Conservation (phyloP, 2,329 filamentous ascomycete genomes). For the Pestalotiopsis sp. region DNA sequence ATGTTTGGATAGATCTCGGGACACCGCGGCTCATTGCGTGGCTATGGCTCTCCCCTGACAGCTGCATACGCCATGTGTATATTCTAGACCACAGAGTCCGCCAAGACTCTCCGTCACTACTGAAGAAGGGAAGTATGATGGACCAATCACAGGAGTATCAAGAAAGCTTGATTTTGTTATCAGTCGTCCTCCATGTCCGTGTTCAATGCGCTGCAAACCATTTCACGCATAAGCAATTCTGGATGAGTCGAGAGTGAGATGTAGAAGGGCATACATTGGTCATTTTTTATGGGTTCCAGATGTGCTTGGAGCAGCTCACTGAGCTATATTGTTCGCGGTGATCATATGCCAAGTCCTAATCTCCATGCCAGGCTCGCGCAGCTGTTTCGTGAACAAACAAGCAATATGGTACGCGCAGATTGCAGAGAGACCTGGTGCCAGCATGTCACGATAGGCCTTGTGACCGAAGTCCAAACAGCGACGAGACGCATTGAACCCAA, state of each 20-base stretch:
- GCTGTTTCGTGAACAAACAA: not conserved
- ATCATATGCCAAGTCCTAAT: not conserved
- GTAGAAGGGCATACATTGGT: too few species aligned
- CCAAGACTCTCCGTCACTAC: not conserved
- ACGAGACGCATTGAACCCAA: not conserved
- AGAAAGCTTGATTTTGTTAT: not conserved
- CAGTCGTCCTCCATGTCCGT: too few species aligned
- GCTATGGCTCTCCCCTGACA: not conserved
- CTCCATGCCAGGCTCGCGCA: not conserved
- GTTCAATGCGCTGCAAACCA: too few species aligned
- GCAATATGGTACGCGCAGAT: not conserved
- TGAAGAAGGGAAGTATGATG: not conserved
- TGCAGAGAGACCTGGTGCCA: not conserved
- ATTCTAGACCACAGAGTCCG: not conserved
- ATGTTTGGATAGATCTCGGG: not conserved
- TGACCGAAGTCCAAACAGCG: not conserved
- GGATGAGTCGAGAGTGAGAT: too few species aligned
- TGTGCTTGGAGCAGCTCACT: too few species aligned
- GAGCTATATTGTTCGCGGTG: not conserved
- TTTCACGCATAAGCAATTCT: too few species aligned
- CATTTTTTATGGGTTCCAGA: too few species aligned
- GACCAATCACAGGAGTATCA: not conserved
- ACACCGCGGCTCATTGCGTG: not conserved
- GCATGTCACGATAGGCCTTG: not conserved
- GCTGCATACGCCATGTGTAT: not conserved